phyloP scores from a whole-genome alignment of 2,329 filamentous ascomycete genomes.

The Cordyceps pruinosa region DNA sequence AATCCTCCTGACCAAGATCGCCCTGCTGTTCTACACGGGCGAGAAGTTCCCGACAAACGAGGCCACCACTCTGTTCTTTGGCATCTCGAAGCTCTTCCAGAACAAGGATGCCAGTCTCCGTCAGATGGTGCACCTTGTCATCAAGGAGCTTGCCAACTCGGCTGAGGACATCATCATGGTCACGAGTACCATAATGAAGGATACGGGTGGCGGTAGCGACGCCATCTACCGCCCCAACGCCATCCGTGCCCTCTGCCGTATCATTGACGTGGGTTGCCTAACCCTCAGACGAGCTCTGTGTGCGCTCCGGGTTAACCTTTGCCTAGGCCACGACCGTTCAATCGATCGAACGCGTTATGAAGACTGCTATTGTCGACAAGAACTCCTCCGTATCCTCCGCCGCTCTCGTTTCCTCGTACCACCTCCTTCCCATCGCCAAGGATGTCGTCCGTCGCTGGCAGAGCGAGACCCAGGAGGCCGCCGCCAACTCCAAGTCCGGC shows the following conservation, averaged over 20 bases:
- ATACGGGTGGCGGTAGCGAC: slow-evolving; percentile 91
- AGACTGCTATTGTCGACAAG: slow-evolving; percentile 98
- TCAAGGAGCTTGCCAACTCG: slow-evolving; percentile 93
- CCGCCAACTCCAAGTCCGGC: slow-evolving; percentile 80
- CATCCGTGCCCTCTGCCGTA: slow-evolving; percentile 88
- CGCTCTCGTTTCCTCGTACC: slow-evolving; percentile 92
- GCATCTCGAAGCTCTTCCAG: slow-evolving; percentile 98
- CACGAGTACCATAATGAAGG: slow-evolving; percentile 99
- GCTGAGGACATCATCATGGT: slow-evolving; percentile 99
- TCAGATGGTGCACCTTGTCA: slow-evolving; percentile 97
- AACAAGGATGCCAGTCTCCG: slow-evolving; percentile 97
- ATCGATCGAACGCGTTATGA: slow-evolving; percentile 96
- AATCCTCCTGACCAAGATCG: slow-evolving; percentile 94
- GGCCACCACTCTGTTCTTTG: slow-evolving; percentile 96
- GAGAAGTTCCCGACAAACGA: slow-evolving; percentile 96
- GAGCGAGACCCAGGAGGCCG: slow-evolving; percentile 95
- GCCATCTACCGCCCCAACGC: slow-evolving; percentile 92
- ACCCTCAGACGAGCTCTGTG: not conserved
- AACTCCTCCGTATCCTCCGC: slow-evolving; percentile 95
- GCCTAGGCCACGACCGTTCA: slow-evolving; percentile 83
- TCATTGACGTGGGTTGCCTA: slow-evolving; percentile 71
- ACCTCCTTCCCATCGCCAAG: slow-evolving; percentile 89
- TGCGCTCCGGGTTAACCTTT: slow-evolving; percentile 19
- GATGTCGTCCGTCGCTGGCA: slow-evolving; percentile 97
- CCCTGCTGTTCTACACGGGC: slow-evolving; percentile 90